Evolutionary conservation across 2,329 filamentous ascomycete genomes (phyloP).

Genomic region (Epichloe bromicola): DNA sequence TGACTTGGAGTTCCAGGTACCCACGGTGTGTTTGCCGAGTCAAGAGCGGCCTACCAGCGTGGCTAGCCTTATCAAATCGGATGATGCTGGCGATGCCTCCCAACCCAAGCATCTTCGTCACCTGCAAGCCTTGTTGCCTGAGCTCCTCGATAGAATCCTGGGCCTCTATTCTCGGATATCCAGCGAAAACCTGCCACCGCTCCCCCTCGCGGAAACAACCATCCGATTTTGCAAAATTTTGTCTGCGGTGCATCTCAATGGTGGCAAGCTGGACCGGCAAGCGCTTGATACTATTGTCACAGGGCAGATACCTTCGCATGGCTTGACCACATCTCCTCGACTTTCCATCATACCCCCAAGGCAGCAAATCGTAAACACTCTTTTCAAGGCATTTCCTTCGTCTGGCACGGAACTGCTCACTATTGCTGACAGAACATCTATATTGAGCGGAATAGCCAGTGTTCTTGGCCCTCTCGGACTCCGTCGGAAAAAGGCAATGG

Average conservation of each 20-base stretch:
- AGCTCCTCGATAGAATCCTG: conserved; percentile 62
- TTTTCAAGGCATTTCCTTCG: conserved; percentile 60
- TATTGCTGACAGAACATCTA: conserved; percentile 61
- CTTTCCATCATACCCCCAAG: conserved; percentile 44
- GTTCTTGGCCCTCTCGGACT: conserved; percentile 70
- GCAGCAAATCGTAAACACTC: conserved; percentile 48
- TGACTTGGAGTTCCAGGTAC: conserved; percentile 71
- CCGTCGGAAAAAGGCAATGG: conserved; percentile 80
- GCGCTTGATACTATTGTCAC: conserved; percentile 53
- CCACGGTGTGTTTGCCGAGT: conserved; percentile 37
- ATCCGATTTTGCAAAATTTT: conserved; percentile 62
- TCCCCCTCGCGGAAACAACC: conserved; percentile 59
- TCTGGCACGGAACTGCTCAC: conserved; percentile 54
- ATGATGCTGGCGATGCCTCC: conserved; percentile 22
- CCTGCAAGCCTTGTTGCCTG: conserved; percentile 50
- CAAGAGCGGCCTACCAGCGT: conserved; percentile 33
- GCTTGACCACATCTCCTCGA: conserved; percentile 38
- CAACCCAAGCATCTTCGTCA: conserved; percentile 42
- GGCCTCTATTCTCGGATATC: conserved; percentile 60
- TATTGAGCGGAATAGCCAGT: conserved; percentile 77
- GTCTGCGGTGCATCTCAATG: conserved; percentile 50
- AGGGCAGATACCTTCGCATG: conserved; percentile 40
- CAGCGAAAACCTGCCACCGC: conserved; percentile 55
- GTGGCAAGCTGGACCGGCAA: conserved; percentile 47
- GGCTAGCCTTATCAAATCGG: conserved; percentile 10